Conservation (phyloP, 108 stramenopile species). For the Nannochloropsis gaditana region DNA sequence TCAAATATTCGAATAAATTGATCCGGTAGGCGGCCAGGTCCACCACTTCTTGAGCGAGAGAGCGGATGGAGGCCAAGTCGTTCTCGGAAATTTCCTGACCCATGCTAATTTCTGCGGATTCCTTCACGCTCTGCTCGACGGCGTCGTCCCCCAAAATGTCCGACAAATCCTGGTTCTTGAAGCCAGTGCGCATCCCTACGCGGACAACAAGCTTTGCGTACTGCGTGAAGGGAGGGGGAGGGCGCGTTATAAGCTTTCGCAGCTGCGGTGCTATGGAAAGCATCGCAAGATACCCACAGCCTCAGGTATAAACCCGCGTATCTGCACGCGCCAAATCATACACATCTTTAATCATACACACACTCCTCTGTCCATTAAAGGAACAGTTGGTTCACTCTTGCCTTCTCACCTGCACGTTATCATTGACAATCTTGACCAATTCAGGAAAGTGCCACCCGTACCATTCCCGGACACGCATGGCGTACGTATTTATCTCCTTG, state of each 20-base stretch:
- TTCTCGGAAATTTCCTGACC: slow-evolving; percentile 95
- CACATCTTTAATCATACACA: too few species aligned
- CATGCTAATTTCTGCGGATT: slow-evolving; percentile 97
- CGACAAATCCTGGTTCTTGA: slow-evolving; percentile 66
- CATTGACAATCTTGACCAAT: slow-evolving; percentile 79
- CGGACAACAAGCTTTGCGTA: slow-evolving; percentile 69
- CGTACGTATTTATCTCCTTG: slow-evolving; percentile 99
- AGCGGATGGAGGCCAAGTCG: slow-evolving; percentile 85
- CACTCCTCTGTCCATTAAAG: too few species aligned
- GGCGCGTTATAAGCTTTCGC: neutral
- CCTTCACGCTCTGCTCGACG: slow-evolving; percentile 72
- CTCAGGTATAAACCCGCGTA: too few species aligned
- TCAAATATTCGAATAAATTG: slow-evolving; percentile 94
- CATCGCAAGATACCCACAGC: too few species aligned
- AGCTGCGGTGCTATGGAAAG: too few species aligned
- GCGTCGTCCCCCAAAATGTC: slow-evolving; percentile 76
- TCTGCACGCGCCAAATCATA: too few species aligned
- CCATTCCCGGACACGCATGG: slow-evolving; percentile 99
- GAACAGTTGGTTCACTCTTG: neutral
- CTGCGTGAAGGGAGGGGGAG: neutral
- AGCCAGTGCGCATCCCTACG: slow-evolving; percentile 73
- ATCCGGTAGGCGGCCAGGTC: slow-evolving; percentile 94
- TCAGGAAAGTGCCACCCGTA: slow-evolving; percentile 99
- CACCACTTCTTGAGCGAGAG: slow-evolving; percentile 90
- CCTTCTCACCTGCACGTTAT: slow-evolving; percentile 79